Conservation (phyloP, 75 land plant species). For the Gnetum montanum region DNA sequence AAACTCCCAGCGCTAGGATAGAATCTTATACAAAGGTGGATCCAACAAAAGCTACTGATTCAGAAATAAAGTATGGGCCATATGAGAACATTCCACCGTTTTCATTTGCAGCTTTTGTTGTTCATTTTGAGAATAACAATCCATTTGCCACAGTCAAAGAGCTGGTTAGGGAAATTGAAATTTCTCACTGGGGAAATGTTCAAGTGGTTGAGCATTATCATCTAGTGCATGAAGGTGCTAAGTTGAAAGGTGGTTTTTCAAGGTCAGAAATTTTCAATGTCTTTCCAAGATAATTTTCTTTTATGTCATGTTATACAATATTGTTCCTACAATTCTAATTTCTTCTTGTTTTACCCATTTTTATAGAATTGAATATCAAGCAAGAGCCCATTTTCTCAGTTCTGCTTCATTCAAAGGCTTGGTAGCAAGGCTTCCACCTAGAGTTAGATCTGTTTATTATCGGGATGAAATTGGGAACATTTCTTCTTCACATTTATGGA, state of each 20-base stretch:
- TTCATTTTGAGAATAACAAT: slow-evolving; percentile 77
- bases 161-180: slow-evolving; percentile 81
- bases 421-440: slow-evolving; percentile 73
- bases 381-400: slow-evolving; percentile 49
- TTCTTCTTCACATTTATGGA: slow-evolving; percentile 82
- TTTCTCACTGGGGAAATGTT: slow-evolving; percentile 97
- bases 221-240: slow-evolving; percentile 78
- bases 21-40: slow-evolving; percentile 82
- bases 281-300: too few relatives aligned
- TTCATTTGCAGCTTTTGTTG: slow-evolving; percentile 40
- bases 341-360: slow-evolving; percentile 8
- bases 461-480: slow-evolving; percentile 98
- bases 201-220: slow-evolving; percentile 82
- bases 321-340: neutral
- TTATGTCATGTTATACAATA: neutral
- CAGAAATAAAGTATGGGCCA: slow-evolving; percentile 85
- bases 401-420: slow-evolving; percentile 66
- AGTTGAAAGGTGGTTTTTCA: slow-evolving; percentile 83
- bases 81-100: slow-evolving; percentile 65
- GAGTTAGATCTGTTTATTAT: slow-evolving; percentile 91
- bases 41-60: slow-evolving; percentile 52
- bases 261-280: slow-evolving; percentile 43
- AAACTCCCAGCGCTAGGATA: slow-evolving; percentile 61
- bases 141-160: slow-evolving; percentile 84
- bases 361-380: slow-evolving; percentile 82